Evolutionary conservation across 371 early-diverging fungal species (phyloP).

Genomic region (Mortierella sp.): DNA sequence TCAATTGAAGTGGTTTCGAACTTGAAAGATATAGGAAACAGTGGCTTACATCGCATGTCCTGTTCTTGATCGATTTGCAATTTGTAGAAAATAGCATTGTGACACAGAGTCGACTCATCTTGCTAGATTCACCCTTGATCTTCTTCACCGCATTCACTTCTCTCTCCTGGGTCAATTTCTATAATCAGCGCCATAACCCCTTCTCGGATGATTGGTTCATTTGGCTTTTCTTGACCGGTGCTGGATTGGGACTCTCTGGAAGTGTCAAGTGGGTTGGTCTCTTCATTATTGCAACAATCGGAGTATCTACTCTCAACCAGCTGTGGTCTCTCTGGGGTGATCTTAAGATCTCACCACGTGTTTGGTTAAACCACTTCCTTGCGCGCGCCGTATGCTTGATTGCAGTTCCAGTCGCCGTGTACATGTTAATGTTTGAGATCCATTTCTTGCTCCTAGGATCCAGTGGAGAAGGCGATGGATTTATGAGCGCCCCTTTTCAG

Average conservation of each 20-base stretch:
- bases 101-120: conserved; percentile 90
- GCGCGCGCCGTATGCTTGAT: conserved; percentile 82
- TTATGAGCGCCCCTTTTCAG: conserved; percentile 85
- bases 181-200: conserved; percentile 60
- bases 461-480: conserved; percentile 85
- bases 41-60: too few species aligned
- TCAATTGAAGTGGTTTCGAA: too few species aligned
- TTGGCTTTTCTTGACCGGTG: conserved; percentile 81
- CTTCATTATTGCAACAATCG: conserved; percentile 88
- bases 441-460: conserved; percentile 81
- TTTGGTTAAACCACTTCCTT: conserved; percentile 63
- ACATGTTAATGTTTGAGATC: conserved; percentile 83
- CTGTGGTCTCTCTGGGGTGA: conserved; percentile 91
- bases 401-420: conserved; percentile 82
- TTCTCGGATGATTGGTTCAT: conserved; percentile 77
- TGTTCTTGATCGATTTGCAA: not conserved
- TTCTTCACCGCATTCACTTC: conserved; percentile 83
- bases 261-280: conserved; percentile 94
- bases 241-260: conserved; percentile 74
- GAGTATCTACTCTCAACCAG: conserved; percentile 86
- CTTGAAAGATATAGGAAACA: too few species aligned
- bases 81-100: conserved; percentile 87
- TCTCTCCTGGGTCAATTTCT: conserved; percentile 84
- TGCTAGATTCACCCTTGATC: conserved; percentile 91
- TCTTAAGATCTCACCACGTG: conserved; percentile 60